Base-by-base conservation (phyloP, 1,284 basidiomycete genomes). In the Anthracocystis panici-leucophaei region DNA sequence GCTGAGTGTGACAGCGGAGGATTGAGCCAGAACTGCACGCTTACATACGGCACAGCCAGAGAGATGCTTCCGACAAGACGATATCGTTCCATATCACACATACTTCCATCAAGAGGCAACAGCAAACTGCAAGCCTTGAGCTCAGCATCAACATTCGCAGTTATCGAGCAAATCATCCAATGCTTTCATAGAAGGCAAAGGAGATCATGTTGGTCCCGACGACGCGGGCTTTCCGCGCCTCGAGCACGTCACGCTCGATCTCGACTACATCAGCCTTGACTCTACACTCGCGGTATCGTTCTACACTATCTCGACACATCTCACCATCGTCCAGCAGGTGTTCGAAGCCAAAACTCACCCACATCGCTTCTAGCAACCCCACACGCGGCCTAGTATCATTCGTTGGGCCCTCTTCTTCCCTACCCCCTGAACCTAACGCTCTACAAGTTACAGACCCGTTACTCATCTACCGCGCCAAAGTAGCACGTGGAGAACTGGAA, bases 401-500 rank as follows among this genome's bases (percentile, higher is more conserved):
- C 44, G 33, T 60, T 35, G 57, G 60, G 1, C 46, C 66, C 14
- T 11, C 55, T 0, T 23, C 55, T 3, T 9, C 40, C 33, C 2
- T 8, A 5, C 14, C 33, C 27, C 50, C 53, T 3, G 67, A 76
- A 21, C 25, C 59, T 0, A 72, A 68, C 23, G 69, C 69, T 0
- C 60, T 81, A 0, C 78, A 81, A 57, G 71, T 70, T 45, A 77
- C 79, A 10, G 81, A 81, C 35, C 81, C 82, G 5, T 62, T 82
- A 14, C 49, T 78, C 48, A 64, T 82, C 67, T 74, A 84, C 57
- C 69, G 75, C 58, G 66, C 79, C 54, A 77, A 81, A 65, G 89
- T 89, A 0, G 86, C 88, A 0, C 79, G 86, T 0, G 90, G 91
- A 0, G 85, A 87, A 61, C 87, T 92, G 57, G 84, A 87, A 65